Evolutionary conservation across 257 asterid species (phyloP), one percentile per base, ranked within the genome.

Genomic region (Jacaranda copaia): DNA sequence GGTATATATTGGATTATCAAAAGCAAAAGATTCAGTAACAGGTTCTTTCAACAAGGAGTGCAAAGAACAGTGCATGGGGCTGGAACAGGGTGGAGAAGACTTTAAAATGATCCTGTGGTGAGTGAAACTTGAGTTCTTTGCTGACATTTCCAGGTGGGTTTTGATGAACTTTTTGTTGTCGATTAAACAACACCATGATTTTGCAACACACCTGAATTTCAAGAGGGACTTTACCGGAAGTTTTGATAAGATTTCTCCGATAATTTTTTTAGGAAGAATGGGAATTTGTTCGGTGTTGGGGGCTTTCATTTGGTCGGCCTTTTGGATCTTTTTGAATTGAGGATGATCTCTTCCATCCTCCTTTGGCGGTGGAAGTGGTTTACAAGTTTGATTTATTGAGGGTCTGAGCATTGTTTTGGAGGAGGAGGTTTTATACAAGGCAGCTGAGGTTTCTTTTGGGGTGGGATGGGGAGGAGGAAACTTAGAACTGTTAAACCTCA

Each of bases 211-310:
- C 68, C 62, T 79, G 71, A 85, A 79, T 77, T 9, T 79, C 67
- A 81, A 35, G 16, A 87, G 75, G 1, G 84, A 70, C 8, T 75
- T 68, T 6, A 81, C 85, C 0, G 92, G 84, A 11, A 85, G 70
- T 60, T 82, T 78, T n/a, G 68, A 19, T 14, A 83, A 75, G 13
- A 87, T 81, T 45, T 85, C 83, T 6, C 7, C 25, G 45, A 81
- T 68, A 65, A 81, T 13, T 39, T 69, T 83, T 59, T 71, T 58
- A 4, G 86, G 85, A 11, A 75, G 79, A 36, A 19, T 14, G 51
- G 69, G 73, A 42, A 20, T 32, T 49, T 38, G 14, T 11, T 62
- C 45, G 42, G 68, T 25, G 32, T 25, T 25, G 32, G 32, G 32
- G 32, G 32, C 32, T 5, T 19, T 39, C 6, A 12, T 20, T 59